Conservation (phyloP, 73 alveolate species). For the Stentor coeruleus region DNA sequence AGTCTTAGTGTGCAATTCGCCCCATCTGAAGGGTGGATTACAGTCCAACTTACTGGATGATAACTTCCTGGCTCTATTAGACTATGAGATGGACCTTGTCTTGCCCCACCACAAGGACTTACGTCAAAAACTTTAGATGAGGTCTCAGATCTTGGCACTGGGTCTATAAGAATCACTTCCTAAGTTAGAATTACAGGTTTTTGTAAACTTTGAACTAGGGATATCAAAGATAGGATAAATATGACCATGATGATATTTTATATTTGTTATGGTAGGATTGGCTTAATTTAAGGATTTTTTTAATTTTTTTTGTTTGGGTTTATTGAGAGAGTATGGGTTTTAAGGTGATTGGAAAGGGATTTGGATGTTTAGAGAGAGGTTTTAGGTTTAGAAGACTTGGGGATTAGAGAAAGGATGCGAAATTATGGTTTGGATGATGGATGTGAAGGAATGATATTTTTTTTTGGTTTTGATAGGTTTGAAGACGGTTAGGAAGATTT, state of each 20-base stretch:
- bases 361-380: too few relatives aligned
- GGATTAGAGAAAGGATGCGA: too few relatives aligned
- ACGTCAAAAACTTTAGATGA: not conserved
- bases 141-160: not conserved
- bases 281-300: too few relatives aligned
- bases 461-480: too few relatives aligned
- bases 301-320: too few relatives aligned
- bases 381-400: too few relatives aligned
- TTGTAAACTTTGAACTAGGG: not conserved
- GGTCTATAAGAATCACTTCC: slow-evolving; percentile 24
- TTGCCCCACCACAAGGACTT: slow-evolving; percentile 8
- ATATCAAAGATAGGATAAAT: not conserved
- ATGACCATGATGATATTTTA: not conserved
- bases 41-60: not conserved
- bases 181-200: not conserved
- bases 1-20: slow-evolving; percentile 21
- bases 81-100: slow-evolving; percentile 5
- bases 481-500: too few relatives aligned
- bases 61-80: not conserved
- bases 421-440: too few relatives aligned
- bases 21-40: not conserved
- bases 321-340: too few relatives aligned
- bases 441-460: too few relatives aligned
- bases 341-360: too few relatives aligned
- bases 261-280: too few relatives aligned